These are phyloP conservation scores for Cyberlindnera veronae DNA, from an alignment of 805 yeast species.

Conservation along the genomic window DNA sequence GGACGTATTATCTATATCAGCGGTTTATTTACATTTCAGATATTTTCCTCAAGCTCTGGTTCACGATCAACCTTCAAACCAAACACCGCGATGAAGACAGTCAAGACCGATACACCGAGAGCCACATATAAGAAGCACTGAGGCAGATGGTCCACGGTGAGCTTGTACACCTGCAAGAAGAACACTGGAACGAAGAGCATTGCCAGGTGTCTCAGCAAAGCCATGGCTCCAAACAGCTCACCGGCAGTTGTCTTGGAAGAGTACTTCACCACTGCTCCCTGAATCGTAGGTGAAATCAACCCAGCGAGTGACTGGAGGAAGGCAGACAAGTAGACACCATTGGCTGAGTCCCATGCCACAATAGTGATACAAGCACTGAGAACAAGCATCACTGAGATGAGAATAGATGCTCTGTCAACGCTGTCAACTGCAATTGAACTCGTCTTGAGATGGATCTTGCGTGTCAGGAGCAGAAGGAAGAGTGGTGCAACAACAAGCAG, in stretches of 20 bases:
- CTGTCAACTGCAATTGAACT: neutral
- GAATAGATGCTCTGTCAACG: constrained; percentile 2
- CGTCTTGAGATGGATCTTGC: neutral
- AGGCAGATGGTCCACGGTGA: constrained; percentile 13
- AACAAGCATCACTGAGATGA: constrained; percentile 6
- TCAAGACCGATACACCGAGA: neutral
- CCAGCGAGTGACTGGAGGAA: constrained; percentile 20
- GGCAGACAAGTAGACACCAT: constrained; percentile 14
- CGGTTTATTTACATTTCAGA: too few relatives aligned
- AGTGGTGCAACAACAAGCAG: constrained; percentile 17
- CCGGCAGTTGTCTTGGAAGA: constrained; percentile 18
- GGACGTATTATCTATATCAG: too few relatives aligned
- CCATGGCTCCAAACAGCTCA: constrained; percentile 26
- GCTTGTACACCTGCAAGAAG: constrained; percentile 19
- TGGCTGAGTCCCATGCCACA: constrained; percentile 2
- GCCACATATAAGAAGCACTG: constrained; percentile 9
- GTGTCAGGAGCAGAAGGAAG: neutral
- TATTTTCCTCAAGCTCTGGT: too few relatives aligned
- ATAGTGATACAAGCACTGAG: constrained; percentile 2
- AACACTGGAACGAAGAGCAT: constrained; percentile 18
- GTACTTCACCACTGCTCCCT: constrained; percentile 18
- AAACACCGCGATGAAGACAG: neutral
- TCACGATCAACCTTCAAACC: neutral
- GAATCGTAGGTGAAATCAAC: constrained; percentile 22
- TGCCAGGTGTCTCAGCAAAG: constrained; percentile 19